Base-by-base conservation (phyloP, 177 flowering plant genomes). In the Telopea speciosissima region DNA sequence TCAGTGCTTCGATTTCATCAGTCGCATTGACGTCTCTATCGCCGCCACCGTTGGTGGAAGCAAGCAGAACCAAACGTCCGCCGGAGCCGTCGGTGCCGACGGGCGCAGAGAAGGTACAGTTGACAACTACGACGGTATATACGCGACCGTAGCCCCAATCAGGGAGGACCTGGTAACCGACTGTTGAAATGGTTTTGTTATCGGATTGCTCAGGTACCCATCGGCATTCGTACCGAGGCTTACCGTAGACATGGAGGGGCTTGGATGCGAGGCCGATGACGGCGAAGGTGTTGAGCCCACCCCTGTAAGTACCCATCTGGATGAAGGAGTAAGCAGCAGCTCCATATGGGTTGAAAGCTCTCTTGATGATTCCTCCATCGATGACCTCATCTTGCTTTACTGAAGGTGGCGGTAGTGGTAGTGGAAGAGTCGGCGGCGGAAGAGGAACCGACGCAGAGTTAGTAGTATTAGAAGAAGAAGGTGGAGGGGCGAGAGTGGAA, bases 81-180 rank as follows among this genome's bases (percentile, higher is more conserved):
- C 94, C 93, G 40, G 70, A 63, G n/a, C 79, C 84, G 40, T 83
- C 86, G 42, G 19, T 70, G 23, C 87, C 87, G 54, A 86, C 79
- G 8, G 82, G 73, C 0, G 25, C 31, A 0, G 84, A 66, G 76
- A 93, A 91, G 6, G 97, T 86, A 79, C 97, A 93, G 69, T 91
- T 91, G 61, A 93, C 83, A 0, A 93, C 90, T 1, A 93, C 91
- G 16, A 83, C 90, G 24, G 94, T 89, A 81, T 92, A 92, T 24
- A 92, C 90, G 2, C 88, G 84, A 54, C 93, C 98, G 71, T 88
- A 92, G 17, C 96, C 96, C 96, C 96, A 90, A 62, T 89, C 98
- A 0, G 93, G 89, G 5, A 91, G 85, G 63, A 89, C 80, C 73
- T 81, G 81, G 77, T 70, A 42, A 24, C 82, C 86, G 42, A 17